Evolutionary conservation across 2,329 filamentous ascomycete species (phyloP).

Genomic region (Aspergillus sp.): DNA sequence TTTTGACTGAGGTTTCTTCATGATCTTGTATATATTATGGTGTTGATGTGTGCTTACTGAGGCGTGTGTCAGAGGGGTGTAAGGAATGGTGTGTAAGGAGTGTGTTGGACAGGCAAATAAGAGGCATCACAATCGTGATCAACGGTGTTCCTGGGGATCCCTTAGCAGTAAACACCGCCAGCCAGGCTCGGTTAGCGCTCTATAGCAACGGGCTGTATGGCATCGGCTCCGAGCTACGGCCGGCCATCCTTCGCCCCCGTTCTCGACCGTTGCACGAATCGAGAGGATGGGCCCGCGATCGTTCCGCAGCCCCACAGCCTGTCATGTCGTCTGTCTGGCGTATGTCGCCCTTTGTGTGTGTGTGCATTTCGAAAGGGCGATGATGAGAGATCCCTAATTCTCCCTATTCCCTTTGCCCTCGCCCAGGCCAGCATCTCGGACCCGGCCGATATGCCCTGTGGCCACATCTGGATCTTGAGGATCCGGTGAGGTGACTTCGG

Average conservation of each 20-base stretch:
- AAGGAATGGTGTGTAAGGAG: not conserved
- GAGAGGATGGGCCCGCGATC: slow-evolving; percentile 13
- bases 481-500: slow-evolving; percentile 34
- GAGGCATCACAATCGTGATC: not conserved
- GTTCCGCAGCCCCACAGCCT: slow-evolving; percentile 6
- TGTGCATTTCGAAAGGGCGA: no score
- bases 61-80: not conserved
- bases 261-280: slow-evolving; percentile 5
- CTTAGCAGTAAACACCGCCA: no score
- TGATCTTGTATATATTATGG: not conserved
- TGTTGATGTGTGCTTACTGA: not conserved
- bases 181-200: not conserved
- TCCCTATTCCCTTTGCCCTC: not conserved
- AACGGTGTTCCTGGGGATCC: not conserved
- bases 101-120: not conserved
- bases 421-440: slow-evolving; percentile 18
- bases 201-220: not conserved
- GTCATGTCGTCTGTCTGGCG: not conserved
- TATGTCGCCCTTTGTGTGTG: no score
- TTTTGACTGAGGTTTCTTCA: not conserved
- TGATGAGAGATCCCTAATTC: not conserved
- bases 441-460: slow-evolving; percentile 24
- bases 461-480: slow-evolving; percentile 22
- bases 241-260: not conserved
- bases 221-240: slow-evolving; percentile 15